These are phyloP conservation scores for Camelina neglecta DNA, from an alignment of 345 rosid genomes.

Conservation along the genomic window DNA sequence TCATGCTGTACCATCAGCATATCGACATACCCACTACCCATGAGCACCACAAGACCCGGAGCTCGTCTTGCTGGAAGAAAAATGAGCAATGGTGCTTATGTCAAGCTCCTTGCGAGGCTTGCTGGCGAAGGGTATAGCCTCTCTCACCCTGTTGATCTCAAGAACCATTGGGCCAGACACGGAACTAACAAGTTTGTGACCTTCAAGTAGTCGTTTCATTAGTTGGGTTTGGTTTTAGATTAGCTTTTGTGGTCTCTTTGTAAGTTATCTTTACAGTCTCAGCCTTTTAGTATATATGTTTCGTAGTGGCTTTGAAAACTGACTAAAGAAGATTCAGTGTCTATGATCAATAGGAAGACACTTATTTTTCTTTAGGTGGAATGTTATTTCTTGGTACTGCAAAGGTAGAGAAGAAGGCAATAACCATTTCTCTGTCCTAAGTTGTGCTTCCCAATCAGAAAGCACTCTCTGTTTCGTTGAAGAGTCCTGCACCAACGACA, in stretches of 20 bases:
- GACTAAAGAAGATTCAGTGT: neutral
- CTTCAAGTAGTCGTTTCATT: slow-evolving; percentile 49
- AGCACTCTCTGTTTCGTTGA: too few species aligned
- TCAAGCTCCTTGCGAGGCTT: slow-evolving; percentile 62
- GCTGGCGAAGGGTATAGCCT: slow-evolving; percentile 63
- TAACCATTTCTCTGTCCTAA: too few species aligned
- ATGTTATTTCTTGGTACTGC: slow-evolving; percentile 12
- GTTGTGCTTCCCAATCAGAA: too few species aligned
- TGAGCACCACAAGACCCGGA: slow-evolving; percentile 61
- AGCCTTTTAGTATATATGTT: slow-evolving; percentile 23
- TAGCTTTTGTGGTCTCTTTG: slow-evolving; percentile 23
- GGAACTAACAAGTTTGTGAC: slow-evolving; percentile 79
- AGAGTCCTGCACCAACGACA: too few species aligned
- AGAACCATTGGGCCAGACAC: slow-evolving; percentile 71
- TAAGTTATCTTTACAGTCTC: neutral
- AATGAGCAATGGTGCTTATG: slow-evolving; percentile 76
- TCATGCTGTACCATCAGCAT: slow-evolving; percentile 64
- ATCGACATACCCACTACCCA: slow-evolving; percentile 67
- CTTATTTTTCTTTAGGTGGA: neutral
- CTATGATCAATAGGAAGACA: slow-evolving; percentile 1
- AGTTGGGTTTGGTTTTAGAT: slow-evolving; percentile 12
- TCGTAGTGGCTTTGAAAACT: slow-evolving; percentile 10
- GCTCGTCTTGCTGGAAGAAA: slow-evolving; percentile 71
- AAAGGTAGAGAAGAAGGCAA: neutral
- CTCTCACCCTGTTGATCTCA: slow-evolving; percentile 63